Base-by-base conservation (phyloP, 768 basidiomycete species). In the Mycena pura region DNA sequence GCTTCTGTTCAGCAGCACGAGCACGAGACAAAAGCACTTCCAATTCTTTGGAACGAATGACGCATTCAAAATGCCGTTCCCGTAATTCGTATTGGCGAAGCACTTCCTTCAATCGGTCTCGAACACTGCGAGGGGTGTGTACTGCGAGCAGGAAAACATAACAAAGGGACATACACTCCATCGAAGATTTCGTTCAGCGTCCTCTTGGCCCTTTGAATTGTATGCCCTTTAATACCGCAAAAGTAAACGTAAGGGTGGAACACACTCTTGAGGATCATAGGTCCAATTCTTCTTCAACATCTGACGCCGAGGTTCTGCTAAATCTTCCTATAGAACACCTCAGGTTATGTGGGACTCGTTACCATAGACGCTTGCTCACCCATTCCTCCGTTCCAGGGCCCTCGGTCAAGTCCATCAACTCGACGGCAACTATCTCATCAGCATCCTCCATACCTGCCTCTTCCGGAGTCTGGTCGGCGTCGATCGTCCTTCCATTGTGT, bases 21-120 rank as follows among this genome's bases (percentile, higher is more conserved):
- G 93, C 93, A 29, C 92, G 86, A 46, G 93, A 93, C 15, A 95
- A 81, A 19, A 95, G 76, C 15, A 95, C 91, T 71, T 95, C 93
- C 22, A 95, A 83, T 74, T 95, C 93, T 75, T 95, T 95, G 40
- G 93, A 95, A 39, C 93, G 90, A 56, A 95, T 89, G 27, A 95
- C 90, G 64, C 92, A 93, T 77, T 95, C 93, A 68, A 95, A 95
- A 79, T 95, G 93, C 71, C 87, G 88, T 78, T 95, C 93, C 60
- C 93, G 89, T 56, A 94, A 86, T 70, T 95, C 90, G 70, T 95
- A 95, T 70, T 94, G 93, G 24, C 88, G 86, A 41, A 95, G 84
- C 32, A 95, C 85, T 67, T 93, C 91, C 70, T 93, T 95, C 74
- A 95, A 80, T 46, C 93, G 87, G 75, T 92, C 91, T 31, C 91